These are phyloP conservation scores for Solanum virginianum DNA, from an alignment of 257 asterid genomes.

Conservation along the genomic window DNA sequence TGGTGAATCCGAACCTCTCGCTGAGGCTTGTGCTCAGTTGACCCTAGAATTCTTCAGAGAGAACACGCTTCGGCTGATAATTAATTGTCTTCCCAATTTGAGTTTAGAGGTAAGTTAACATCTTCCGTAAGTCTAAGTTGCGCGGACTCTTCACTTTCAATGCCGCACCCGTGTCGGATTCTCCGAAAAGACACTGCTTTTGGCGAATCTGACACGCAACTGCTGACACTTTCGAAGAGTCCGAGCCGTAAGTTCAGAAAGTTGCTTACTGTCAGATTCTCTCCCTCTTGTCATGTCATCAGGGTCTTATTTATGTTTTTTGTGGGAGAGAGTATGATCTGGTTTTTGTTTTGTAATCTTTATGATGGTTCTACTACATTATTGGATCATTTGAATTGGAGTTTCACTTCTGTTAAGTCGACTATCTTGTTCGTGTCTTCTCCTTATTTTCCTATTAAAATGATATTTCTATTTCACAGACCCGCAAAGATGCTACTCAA, in stretches of 20 bases:
- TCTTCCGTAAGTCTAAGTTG: neutral
- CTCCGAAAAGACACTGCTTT: too few relatives aligned
- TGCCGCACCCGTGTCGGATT: too few relatives aligned
- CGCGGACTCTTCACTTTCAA: too few relatives aligned
- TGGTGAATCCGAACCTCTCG: slow-evolving; percentile 81
- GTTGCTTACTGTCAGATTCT: neutral
- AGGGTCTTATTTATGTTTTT: neutral
- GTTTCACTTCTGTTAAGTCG: neutral
- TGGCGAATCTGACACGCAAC: too few relatives aligned
- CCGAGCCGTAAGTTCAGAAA: neutral
- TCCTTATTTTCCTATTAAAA: neutral
- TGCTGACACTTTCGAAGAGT: too few relatives aligned
- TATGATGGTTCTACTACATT: neutral
- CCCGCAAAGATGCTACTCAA: slow-evolving; percentile 76
- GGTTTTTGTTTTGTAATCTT: neutral
- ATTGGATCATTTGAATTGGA: neutral
- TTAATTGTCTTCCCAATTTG: slow-evolving; percentile 67
- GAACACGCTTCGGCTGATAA: slow-evolving; percentile 60
- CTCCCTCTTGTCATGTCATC: neutral
- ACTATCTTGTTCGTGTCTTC: neutral
- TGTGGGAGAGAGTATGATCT: neutral
- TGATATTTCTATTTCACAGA: slow-evolving; percentile 25
- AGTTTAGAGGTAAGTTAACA: slow-evolving; percentile 48
- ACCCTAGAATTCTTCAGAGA: slow-evolving; percentile 84
- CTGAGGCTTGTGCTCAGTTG: slow-evolving; percentile 78